A percentile compares a stretch with the other conserved stretches of the same genome.
These are phyloP conservation scores for Pseudogymnoascus sp. DNA, from an alignment of 2,329 filamentous ascomycete species.

Conservation along the genomic window DNA sequence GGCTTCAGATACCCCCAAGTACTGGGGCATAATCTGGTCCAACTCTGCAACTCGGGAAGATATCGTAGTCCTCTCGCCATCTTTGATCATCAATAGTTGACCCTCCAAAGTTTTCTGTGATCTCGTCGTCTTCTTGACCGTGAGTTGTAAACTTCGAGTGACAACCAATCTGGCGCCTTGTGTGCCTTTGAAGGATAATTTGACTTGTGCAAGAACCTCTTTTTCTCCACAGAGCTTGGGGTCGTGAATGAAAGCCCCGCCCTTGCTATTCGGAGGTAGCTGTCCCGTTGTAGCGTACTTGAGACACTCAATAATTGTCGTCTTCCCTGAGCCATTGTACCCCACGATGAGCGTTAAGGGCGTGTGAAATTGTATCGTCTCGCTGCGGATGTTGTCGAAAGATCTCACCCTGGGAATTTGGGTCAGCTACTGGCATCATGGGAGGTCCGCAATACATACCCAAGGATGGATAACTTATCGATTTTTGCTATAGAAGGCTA, in stretches of 20 bases:
- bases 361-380: slow-evolving; percentile 80
- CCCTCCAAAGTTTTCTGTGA: slow-evolving; percentile 80
- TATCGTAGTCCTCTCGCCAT: slow-evolving; percentile 70
- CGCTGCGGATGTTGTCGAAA: slow-evolving; percentile 65
- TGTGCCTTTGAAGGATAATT: slow-evolving; percentile 75
- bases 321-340: slow-evolving; percentile 96
- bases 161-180: slow-evolving; percentile 73
- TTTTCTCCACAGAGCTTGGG: slow-evolving; percentile 87
- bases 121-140: slow-evolving; percentile 70
- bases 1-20: slow-evolving; percentile 81
- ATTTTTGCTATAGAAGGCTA: slow-evolving; percentile 59
- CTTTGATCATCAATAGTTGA: slow-evolving; percentile 63
- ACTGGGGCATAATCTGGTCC: slow-evolving; percentile 73
- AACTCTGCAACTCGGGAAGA: slow-evolving; percentile 77
- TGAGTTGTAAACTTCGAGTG: slow-evolving; percentile 76
- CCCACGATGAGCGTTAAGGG: slow-evolving; percentile 95
- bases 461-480: slow-evolving; percentile 74
- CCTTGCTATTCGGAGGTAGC: slow-evolving; percentile 81
- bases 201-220: slow-evolving; percentile 84
- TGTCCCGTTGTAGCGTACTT: slow-evolving; percentile 97
- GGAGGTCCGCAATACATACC: background rate
- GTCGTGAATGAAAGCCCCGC: slow-evolving; percentile 92
- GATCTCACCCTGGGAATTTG: slow-evolving; percentile 58
- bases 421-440: background rate
- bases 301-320: slow-evolving; percentile 96